Base-by-base conservation (phyloP, 1,139 yeast genomes). In the Nakaseomyces uthaithaninus region DNA sequence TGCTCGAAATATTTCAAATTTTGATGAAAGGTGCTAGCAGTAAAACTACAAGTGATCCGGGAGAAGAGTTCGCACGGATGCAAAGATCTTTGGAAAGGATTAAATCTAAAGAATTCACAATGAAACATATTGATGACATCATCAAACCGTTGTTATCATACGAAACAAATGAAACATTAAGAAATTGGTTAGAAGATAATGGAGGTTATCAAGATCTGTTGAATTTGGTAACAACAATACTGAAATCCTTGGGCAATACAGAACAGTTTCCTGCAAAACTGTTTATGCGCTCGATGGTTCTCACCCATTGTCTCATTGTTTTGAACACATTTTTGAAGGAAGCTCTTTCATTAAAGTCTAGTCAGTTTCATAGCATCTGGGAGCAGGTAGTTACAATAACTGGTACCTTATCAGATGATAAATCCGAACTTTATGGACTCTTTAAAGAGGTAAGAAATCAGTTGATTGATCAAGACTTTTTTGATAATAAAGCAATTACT, bases 71-170 rank as follows among this genome's bases (percentile, higher is more conserved):
- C 15, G 8, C n/a, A 17, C 24, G 36, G 16, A 23, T 37, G 28
- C 36, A 22, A 31, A 30, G 12, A 20, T 37, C 35, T 9, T 28
- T 53, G 3, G 38, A 40, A n/a, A 46, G 55, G 36, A 52, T 55
- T 1, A 46, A 52, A 34, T 47, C 48, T 19, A 51, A 55, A 2
- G 49, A 60, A 1, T 58, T 58, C 42, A 47, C 59, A 1, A 47
- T 52, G 37, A 54, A 45, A 33, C 59, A 58, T 43, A 34, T 58
- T 24, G 50, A 51, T 27, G 44, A 47, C 27, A 37, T 57, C 12
- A 41, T 55, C 8, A 49, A 41, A 23, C 49, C 55, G 3, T 39
- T 58, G n/a, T 33, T 54, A 3, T 25, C 34, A 2, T 47, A 42
- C 17, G 36, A 40, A 20, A 18, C 34, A 9, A 34, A 51, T 30